Base-by-base conservation (phyloP, 2,329 filamentous ascomycete genomes). In the Geosmithia putterillii region DNA sequence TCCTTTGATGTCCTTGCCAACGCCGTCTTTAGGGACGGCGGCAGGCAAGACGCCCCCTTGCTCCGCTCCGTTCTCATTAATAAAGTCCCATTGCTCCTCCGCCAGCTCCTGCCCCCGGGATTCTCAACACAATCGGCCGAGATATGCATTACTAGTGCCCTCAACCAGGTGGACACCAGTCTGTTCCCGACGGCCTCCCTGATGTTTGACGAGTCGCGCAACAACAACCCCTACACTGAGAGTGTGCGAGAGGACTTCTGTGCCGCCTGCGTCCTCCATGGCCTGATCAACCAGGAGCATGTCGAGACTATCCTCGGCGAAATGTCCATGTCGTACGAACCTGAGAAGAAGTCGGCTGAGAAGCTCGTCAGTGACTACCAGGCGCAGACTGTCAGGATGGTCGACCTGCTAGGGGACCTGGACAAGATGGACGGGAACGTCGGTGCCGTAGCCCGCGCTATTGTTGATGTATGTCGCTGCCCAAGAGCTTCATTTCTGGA, bases 381-480 rank as follows among this genome's bases (percentile, higher is more conserved):
- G 40, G 73, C 76, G 10, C 86, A 94, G 50, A 76, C 81, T 1
- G 83, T 87, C 47, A 78, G 81, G 48, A 78, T 85, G 1, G 83
- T 88, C 50, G 75, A 80, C 38, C 69, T 94, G 25, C 77, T 95
- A 36, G 76, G 80, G 35, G 87, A 94, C 53, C 69, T 98, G 20
- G 87, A 95, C 45, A 83, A 82, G 42, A 88, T 92, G 73, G 86
- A 94, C 54, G 90, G 90, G 1, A 95, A 95, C 58, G 86, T 86
- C 2, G 87, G 86, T 2, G 86, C 87, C 2, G 86, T 94, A 17
- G 84, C 83, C 42, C 79, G 82, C 47, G 89, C 88, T 3, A 68
- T 89, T 38, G 76, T 80, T 35, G 83, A 86, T 66, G 81, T 82
- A 58, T 52, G 69, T 44, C 18, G 32, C 25, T 28, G n/a, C n/a